Base-by-base conservation (phyloP, 1,284 basidiomycete genomes). In the Ceratobasidium sp. region DNA sequence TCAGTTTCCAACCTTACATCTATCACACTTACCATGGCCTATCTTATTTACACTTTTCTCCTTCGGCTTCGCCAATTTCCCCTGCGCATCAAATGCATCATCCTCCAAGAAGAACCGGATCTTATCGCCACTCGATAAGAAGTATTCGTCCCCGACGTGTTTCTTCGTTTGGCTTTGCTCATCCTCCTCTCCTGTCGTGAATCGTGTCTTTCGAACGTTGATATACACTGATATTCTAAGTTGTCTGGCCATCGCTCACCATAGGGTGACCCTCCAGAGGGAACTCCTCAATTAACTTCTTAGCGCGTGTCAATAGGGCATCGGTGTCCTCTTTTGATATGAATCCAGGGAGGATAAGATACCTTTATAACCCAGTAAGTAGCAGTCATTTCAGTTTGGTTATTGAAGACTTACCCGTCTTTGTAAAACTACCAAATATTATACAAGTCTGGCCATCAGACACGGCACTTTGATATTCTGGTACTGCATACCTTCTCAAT, bases 91-190 rank as follows among this genome's bases (percentile, higher is more conserved):
- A 8, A 94, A 83, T 0, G 94, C 94, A 70, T 90, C 93, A 77
- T 91, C 89, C 78, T 97, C 95, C 47, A 96, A 83, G 80, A 97
- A 97, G 81, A 89, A 96, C 1, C 92, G 88, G 82, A 96, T 93
- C 85, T 98, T 97, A 81, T 98, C 94, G 0, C 94, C 94, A 0
- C 93, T 95, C 14, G 85, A 87, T 70, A 98, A 83, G 79, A 99
- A 99, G 81, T 98, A 98, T 30, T 94, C 89, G 79, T 98, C 95
- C 0, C 95, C 95, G 46, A 94, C 86, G 77, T 95, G 93, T 35
- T 79, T 78, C 38, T 76, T 76, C n/a, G 38, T 61, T 2, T 61
- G 35, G 23, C 30, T 66, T 21, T 28, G 63, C 35, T 70, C 66
- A 67, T 90, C 83, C 70, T 87, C 86, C 16, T 88, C 87, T 11